phyloP scores from a whole-genome alignment of 805 yeast genomes.

The Yarrowia sp. region DNA sequence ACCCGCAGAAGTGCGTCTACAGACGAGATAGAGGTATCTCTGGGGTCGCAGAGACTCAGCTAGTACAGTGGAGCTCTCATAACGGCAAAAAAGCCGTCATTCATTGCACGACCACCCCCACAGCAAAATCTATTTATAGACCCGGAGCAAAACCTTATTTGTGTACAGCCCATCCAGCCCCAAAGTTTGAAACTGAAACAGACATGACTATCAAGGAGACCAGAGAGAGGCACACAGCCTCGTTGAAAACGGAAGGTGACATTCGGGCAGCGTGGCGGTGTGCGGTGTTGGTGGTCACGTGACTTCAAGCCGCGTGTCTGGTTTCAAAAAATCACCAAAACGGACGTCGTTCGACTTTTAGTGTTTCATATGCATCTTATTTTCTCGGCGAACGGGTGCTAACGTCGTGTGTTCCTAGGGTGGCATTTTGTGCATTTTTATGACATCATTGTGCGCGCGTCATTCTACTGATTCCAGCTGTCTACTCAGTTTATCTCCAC shows the following conservation, averaged over 20 bases:
- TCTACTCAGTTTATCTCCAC: too few relatives aligned
- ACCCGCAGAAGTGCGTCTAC: background rate
- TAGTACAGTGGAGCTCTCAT: too few relatives aligned
- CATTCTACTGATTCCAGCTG: too few relatives aligned
- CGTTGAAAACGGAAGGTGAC: background rate
- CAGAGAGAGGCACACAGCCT: constrained; percentile 6
- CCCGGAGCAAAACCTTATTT: background rate
- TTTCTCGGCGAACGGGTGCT: constrained; percentile 3
- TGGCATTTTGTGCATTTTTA: background rate
- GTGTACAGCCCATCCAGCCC: constrained; percentile 12
- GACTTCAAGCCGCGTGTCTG: too few relatives aligned
- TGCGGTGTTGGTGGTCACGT: background rate
- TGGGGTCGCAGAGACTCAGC: too few relatives aligned
- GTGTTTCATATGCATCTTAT: constrained; percentile 3
- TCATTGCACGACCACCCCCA: too few relatives aligned
- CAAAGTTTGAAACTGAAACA: constrained; percentile 16
- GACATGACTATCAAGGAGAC: background rate
- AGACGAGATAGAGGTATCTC: too few relatives aligned
- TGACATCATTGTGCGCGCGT: too few relatives aligned
- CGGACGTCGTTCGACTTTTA: too few relatives aligned
- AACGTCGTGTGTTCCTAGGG: background rate
- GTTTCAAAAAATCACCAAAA: too few relatives aligned
- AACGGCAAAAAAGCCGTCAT: too few relatives aligned
- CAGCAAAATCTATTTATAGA: background rate
- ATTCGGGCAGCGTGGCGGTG: background rate